Conservation (phyloP, 1,139 yeast genomes). For the Sporopachydermia cereana region DNA sequence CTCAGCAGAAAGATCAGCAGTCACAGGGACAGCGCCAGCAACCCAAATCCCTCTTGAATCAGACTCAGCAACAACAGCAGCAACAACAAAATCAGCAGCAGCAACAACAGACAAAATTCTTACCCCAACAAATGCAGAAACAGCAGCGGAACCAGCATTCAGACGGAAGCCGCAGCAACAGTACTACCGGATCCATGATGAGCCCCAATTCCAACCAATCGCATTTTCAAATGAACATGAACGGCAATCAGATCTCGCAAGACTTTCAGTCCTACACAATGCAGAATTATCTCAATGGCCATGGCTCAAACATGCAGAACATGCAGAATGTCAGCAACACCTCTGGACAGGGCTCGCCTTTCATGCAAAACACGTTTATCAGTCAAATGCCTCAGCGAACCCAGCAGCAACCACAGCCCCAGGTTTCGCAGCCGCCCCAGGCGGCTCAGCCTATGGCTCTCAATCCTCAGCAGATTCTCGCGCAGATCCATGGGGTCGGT, state of each 20-base stretch:
- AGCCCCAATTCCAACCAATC: not conserved
- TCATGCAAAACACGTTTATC: not conserved
- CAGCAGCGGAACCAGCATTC: not conserved
- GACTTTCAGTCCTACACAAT: not conserved
- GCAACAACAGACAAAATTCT: not conserved
- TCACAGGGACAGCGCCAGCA: not conserved
- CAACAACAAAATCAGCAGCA: not conserved
- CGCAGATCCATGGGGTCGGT: conserved; percentile 3
- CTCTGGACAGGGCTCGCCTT: not conserved
- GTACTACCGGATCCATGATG: not conserved
- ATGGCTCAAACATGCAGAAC: not conserved
- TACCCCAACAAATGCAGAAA: not conserved
- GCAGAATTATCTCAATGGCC: not conserved
- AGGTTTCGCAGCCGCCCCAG: not conserved
- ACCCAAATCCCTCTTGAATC: too few relatives aligned
- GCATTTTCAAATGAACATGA: not conserved
- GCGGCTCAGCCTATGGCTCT: not conserved
- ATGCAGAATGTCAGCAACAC: not conserved
- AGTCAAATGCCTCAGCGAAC: not conserved
- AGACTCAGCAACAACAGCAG: not conserved
- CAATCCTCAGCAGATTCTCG: conserved; percentile 5
- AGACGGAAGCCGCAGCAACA: not conserved
- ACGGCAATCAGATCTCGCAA: not conserved
- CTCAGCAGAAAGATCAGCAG: not conserved
- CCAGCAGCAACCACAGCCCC: not conserved